Evolutionary conservation across 208 protist species (phyloP).

Genomic region (Novymonas esmeraldas): DNA sequence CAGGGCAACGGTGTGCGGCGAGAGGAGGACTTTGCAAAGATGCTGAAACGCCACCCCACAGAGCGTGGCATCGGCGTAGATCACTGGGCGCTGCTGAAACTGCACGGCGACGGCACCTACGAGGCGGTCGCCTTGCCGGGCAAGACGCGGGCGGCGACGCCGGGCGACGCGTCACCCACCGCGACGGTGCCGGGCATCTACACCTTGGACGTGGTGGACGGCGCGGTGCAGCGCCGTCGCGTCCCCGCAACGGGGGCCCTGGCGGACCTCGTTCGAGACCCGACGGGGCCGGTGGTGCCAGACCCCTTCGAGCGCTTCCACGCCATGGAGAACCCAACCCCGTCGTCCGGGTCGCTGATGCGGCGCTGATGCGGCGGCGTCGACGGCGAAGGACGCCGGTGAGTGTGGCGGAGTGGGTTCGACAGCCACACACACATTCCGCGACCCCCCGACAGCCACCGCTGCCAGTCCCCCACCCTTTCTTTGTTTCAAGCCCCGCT

Average conservation of each 20-base stretch:
- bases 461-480: no score
- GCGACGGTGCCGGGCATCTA: slow-evolving; percentile 47
- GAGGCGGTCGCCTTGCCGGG: slow-evolving; percentile 59
- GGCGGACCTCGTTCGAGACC: slow-evolving; percentile 51
- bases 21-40: slow-evolving; percentile 78
- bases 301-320: slow-evolving; percentile 88
- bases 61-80: slow-evolving; percentile 89
- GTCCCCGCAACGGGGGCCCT: slow-evolving; percentile 41
- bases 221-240: slow-evolving; percentile 26
- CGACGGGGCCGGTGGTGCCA: slow-evolving; percentile 58
- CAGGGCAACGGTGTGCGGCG: slow-evolving; percentile 76
- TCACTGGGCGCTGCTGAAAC: slow-evolving; percentile 81
- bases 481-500: no score
- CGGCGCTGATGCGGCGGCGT: slow-evolving; percentile 16
- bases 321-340: slow-evolving; percentile 84
- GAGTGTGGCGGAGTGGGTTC: no score
- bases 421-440: neutral
- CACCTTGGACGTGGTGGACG: slow-evolving; percentile 70
- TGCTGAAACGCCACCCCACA: slow-evolving; percentile 88
- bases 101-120: slow-evolving; percentile 75
- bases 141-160: slow-evolving; percentile 39
- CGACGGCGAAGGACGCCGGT: no score
- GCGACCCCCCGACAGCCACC: neutral
- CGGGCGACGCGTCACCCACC: slow-evolving; percentile 5
- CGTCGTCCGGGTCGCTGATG: slow-evolving; percentile 55